Evolutionary conservation across 2,329 filamentous ascomycete genomes (phyloP).

Genomic region (Chaetothyriales sp.): DNA sequence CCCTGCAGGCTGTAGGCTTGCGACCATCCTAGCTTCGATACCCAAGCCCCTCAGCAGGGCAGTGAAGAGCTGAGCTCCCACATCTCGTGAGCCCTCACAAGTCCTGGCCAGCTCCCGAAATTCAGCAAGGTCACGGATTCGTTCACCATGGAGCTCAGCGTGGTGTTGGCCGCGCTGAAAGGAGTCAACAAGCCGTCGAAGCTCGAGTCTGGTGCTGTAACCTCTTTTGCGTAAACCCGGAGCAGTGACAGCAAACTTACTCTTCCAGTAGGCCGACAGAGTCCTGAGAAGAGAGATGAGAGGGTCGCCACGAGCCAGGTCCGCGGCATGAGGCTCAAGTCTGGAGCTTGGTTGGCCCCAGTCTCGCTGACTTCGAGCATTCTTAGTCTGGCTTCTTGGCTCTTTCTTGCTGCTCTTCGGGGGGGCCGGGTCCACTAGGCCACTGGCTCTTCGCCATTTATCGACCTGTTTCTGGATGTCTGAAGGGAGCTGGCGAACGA

Average conservation of each 20-base stretch:
- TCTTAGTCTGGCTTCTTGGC: conserved; percentile 25
- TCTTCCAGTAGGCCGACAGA: conserved; percentile 77
- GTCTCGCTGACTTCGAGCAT: conserved; percentile 40
- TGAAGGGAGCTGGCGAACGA: conserved; percentile 59
- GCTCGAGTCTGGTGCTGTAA: conserved; percentile 63
- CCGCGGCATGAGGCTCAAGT: conserved; percentile 51
- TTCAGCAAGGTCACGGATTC: conserved; percentile 49
- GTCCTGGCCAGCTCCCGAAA: conserved; percentile 56
- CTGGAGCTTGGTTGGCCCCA: conserved; percentile 59
- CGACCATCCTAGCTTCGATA: conserved; percentile 69
- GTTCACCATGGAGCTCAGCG: conserved; percentile 58
- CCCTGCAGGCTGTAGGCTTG: conserved; percentile 71
- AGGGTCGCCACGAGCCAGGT: conserved; percentile 74
- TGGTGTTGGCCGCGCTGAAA: conserved; percentile 53
- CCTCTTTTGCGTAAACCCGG: conserved; percentile 80
- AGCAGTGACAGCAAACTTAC: conserved; percentile 61
- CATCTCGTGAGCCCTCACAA: conserved; percentile 70
- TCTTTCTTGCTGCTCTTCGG: conserved; percentile 28
- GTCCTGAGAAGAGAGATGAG: conserved; percentile 61
- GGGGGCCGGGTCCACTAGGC: conserved; percentile 38
- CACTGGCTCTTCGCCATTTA: conserved; percentile 57
- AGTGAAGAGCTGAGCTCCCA: conserved; percentile 81
- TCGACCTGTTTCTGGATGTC: conserved; percentile 59
- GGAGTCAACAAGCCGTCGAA: conserved; percentile 60
- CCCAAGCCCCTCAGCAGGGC: conserved; percentile 68